Conservation (phyloP, 495 filamentous ascomycete species). For the Penicillium manginii region DNA sequence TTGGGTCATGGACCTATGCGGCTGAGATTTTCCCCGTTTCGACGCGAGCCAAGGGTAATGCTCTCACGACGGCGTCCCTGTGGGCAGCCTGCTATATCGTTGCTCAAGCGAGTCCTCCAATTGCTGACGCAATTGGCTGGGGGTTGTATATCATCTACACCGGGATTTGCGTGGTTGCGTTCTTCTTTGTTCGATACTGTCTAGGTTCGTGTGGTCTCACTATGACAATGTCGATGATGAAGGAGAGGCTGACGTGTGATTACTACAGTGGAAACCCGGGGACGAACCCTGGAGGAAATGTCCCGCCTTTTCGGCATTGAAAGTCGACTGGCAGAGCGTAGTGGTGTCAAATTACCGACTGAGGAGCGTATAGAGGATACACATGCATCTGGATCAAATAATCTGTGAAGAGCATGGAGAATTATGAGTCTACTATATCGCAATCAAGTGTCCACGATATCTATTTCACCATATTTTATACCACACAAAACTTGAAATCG, state of each 20-base stretch:
- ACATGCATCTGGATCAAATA: not conserved
- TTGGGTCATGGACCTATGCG: slow-evolving; percentile 25
- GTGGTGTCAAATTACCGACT: slow-evolving; percentile 7
- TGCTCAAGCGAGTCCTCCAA: slow-evolving; percentile 70
- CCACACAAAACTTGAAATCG: too few species aligned
- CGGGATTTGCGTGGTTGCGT: slow-evolving; percentile 63
- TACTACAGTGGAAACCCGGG: slow-evolving; percentile 19
- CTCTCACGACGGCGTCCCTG: slow-evolving; percentile 30
- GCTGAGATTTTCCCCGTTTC: slow-evolving; percentile 32
- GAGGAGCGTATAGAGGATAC: slow-evolving; percentile 16
- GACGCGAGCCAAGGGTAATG: slow-evolving; percentile 34
- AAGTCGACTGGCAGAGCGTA: slow-evolving; percentile 18
- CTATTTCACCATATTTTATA: too few species aligned
- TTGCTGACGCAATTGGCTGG: slow-evolving; percentile 65
- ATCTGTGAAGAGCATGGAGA: too few species aligned
- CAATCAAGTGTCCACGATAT: too few species aligned
- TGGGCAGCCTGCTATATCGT: slow-evolving; percentile 52
- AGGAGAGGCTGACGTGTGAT: not conserved
- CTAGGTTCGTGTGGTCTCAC: slow-evolving; percentile 15
- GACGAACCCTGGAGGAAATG: slow-evolving; percentile 25
- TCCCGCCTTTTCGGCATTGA: slow-evolving; percentile 26
- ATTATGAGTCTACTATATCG: too few species aligned
- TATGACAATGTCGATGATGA: not conserved
- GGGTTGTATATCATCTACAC: slow-evolving; percentile 76
- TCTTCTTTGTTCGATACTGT: slow-evolving; percentile 38